phyloP scores from a whole-genome alignment of 805 yeast genomes.

The Komagataella pseudopastoris region DNA sequence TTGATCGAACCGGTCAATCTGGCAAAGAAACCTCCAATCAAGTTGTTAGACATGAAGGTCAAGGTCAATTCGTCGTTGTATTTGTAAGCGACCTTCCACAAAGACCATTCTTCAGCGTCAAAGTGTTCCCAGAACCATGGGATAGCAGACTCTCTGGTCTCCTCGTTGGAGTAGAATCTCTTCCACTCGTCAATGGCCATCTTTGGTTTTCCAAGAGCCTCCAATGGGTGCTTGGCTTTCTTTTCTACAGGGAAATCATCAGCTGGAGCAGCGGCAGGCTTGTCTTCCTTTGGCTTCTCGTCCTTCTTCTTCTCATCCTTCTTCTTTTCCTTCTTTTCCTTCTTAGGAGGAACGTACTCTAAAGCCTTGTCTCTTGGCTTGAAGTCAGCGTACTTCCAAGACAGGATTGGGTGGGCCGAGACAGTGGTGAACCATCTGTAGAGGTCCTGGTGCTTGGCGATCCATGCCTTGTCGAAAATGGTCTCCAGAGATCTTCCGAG shows the following conservation, averaged over 20 bases:
- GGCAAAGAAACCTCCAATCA: slow-evolving; percentile 96
- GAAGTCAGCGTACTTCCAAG: slow-evolving; percentile 35
- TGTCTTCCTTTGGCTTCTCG: slow-evolving; percentile 17
- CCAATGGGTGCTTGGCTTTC: slow-evolving; percentile 89
- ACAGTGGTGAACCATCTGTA: slow-evolving; percentile 38
- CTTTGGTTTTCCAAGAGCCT: slow-evolving; percentile 57
- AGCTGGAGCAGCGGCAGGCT: slow-evolving; percentile 19
- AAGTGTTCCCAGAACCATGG: slow-evolving; percentile 96
- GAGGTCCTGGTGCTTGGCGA: slow-evolving; percentile 31
- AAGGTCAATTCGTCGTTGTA: slow-evolving; percentile 95
- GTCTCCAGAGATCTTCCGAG: slow-evolving; percentile 32
- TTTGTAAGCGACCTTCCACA: slow-evolving; percentile 92
- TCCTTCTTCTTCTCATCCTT: slow-evolving; percentile 12
- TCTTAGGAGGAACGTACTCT: slow-evolving; percentile 41
- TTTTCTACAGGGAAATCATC: slow-evolving; percentile 35
- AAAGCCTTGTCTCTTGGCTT: slow-evolving; percentile 52
- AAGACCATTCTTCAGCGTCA: slow-evolving; percentile 86
- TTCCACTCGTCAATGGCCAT: slow-evolving; percentile 85
- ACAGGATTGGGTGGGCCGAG: slow-evolving; percentile 28
- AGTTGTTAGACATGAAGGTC: slow-evolving; percentile 97
- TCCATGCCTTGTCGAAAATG: slow-evolving; percentile 36
- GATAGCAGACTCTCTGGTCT: slow-evolving; percentile 83
- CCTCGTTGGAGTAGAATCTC: slow-evolving; percentile 93
- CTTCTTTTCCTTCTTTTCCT: slow-evolving; percentile 52
- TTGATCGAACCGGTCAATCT: slow-evolving; percentile 86